phyloP scores from a whole-genome alignment of 139 green algal genomes.

The Ettlia oleoabundans region DNA sequence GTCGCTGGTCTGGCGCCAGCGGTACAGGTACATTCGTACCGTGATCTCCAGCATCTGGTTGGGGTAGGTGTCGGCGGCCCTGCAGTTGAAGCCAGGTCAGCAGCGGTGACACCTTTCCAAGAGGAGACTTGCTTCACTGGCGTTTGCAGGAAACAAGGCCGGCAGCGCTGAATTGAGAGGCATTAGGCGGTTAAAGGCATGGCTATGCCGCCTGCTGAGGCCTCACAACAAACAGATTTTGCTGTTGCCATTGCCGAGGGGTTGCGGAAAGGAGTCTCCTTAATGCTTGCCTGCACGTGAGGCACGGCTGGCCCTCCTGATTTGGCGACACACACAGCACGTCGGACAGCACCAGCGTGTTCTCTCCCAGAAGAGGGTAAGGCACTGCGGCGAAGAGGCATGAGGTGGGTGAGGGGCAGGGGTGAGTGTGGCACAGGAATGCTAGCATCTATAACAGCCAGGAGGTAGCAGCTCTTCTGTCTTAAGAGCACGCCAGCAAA shows the following conservation, averaged over 20 bases:
- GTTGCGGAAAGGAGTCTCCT: too few relatives aligned
- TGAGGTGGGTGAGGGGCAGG: background rate
- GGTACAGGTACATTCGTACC: constrained; percentile 73
- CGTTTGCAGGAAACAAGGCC: too few relatives aligned
- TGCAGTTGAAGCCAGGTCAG: constrained; percentile 12
- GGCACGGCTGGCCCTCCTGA: constrained; percentile 19
- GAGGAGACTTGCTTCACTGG: too few relatives aligned
- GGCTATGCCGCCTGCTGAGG: too few relatives aligned
- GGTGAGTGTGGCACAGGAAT: background rate
- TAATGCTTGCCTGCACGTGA: constrained; percentile 27
- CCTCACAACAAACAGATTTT: too few relatives aligned
- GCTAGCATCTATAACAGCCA: too few relatives aligned
- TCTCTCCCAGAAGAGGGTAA: constrained; percentile 70
- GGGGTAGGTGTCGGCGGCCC: constrained; percentile 76
- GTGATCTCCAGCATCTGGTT: constrained; percentile 76
- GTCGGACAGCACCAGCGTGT: constrained; percentile 80
- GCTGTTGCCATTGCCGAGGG: too few relatives aligned
- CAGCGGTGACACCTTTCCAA: too few relatives aligned
- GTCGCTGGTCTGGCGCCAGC: constrained; percentile 55
- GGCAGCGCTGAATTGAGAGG: too few relatives aligned
- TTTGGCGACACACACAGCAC: constrained; percentile 37
- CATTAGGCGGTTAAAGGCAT: too few relatives aligned
- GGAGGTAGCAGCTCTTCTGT: background rate
- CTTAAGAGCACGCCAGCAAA: too few relatives aligned
- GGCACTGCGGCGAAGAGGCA: constrained; percentile 43